phyloP scores from a whole-genome alignment of 768 basidiomycete genomes.

The Galerina marginata region DNA sequence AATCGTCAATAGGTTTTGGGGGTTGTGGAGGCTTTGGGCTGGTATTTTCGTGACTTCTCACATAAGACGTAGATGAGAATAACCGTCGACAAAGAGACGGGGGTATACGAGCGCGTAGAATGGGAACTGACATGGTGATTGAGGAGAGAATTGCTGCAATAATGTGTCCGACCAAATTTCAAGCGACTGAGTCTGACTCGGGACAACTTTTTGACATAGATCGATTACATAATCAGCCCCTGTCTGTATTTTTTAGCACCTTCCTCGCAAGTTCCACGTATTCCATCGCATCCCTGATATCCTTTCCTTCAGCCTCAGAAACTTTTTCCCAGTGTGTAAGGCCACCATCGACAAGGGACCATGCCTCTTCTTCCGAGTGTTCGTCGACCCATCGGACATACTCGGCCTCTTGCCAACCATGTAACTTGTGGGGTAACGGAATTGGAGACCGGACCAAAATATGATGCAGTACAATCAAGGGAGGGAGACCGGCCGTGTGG shows the following conservation, averaged over 20 bases:
- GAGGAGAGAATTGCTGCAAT: neutral
- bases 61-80: constrained; percentile 41
- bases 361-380: constrained; percentile 81
- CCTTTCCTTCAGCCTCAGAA: constrained; percentile 59
- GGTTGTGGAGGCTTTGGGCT: constrained; percentile 61
- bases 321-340: constrained; percentile 81
- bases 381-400: constrained; percentile 97
- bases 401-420: constrained; percentile 95
- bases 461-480: constrained; percentile 89
- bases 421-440: constrained; percentile 84
- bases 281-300: constrained; percentile 52
- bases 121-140: constrained; percentile 22
- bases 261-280: constrained; percentile 71
- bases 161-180: no score
- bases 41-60: constrained; percentile 32
- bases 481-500: constrained; percentile 79
- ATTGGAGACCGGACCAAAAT: constrained; percentile 89
- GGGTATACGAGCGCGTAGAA: constrained; percentile 36
- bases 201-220: constrained; percentile 7
- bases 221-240: constrained; percentile 17
- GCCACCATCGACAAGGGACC: constrained; percentile 80
- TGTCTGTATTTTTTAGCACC: constrained; percentile 57
- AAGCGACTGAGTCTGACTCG: constrained; percentile 5
- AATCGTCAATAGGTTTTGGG: constrained; percentile 85
- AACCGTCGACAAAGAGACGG: constrained; percentile 30